phyloP scores from a whole-genome alignment of 495 filamentous ascomycete species.

The Aeminium ludgeri region DNA sequence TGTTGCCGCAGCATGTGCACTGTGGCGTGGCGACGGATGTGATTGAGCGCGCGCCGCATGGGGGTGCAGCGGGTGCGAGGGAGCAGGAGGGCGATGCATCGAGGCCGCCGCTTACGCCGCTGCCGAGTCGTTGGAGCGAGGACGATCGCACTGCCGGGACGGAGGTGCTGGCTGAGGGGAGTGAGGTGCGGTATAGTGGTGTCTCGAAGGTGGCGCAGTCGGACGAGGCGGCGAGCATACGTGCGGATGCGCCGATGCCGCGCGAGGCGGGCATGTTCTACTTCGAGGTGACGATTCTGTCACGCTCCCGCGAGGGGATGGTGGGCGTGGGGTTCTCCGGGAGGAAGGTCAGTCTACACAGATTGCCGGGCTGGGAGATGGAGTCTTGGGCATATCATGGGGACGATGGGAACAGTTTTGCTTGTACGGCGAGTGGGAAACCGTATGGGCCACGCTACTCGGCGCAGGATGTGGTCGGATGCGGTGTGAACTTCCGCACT shows the following conservation, averaged over 20 bases:
- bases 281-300: slow-evolving; percentile 78
- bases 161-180: slow-evolving; percentile 58
- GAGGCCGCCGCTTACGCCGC: too few relatives aligned
- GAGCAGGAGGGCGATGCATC: slow-evolving; percentile 36
- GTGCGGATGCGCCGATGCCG: slow-evolving; percentile 83
- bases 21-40: slow-evolving; percentile 73
- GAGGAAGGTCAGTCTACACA: slow-evolving; percentile 53
- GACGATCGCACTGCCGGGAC: slow-evolving; percentile 55
- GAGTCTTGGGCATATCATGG: slow-evolving; percentile 97
- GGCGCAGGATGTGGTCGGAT: slow-evolving; percentile 69
- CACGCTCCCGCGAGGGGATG: slow-evolving; percentile 68
- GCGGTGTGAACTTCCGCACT: slow-evolving; percentile 82
- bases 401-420: slow-evolving; percentile 82
- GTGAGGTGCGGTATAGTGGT: slow-evolving; percentile 61
- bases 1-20: slow-evolving; percentile 44
- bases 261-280: slow-evolving; percentile 88
- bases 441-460: slow-evolving; percentile 58
- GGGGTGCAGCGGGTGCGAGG: slow-evolving; percentile 35
- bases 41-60: slow-evolving; percentile 60
- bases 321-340: slow-evolving; percentile 83
- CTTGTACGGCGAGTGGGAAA: slow-evolving; percentile 55
- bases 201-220: slow-evolving; percentile 39
- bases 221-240: slow-evolving; percentile 71
- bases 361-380: slow-evolving; percentile 85
- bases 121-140: slow-evolving; percentile 73